A percentile compares a stretch with the other conserved stretches of the same genome.
Evolutionary conservation across 2,329 filamentous ascomycete genomes (phyloP).

Genomic region (Zymoseptoria pseudotritici): DNA sequence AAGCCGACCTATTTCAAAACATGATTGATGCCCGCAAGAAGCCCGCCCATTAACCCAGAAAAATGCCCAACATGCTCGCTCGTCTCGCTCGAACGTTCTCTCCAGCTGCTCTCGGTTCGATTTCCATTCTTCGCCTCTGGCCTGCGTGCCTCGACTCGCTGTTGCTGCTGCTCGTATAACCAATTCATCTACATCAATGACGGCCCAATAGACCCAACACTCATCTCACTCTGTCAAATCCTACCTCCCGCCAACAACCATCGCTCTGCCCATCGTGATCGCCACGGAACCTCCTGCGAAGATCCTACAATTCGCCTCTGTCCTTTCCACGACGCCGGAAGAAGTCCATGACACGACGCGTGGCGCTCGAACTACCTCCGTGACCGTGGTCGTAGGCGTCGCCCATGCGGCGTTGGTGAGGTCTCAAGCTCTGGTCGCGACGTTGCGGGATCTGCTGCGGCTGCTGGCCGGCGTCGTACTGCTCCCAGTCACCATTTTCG

Average conservation of each 20-base stretch:
- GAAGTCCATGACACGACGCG: slow-evolving; percentile 95
- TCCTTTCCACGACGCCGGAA: slow-evolving; percentile 80
- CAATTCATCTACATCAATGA: background rate
- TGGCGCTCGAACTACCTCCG: slow-evolving; percentile 76
- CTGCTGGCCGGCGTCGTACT: slow-evolving; percentile 30
- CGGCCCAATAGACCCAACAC: background rate
- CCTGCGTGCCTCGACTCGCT: background rate
- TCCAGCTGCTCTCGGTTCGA: background rate
- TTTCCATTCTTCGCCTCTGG: background rate
- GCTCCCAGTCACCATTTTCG: slow-evolving; percentile 19
- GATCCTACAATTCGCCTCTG: background rate
- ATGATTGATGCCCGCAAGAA: background rate
- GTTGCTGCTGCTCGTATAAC: background rate
- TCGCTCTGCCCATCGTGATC: background rate
- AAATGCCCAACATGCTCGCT: background rate
- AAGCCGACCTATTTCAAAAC: background rate
- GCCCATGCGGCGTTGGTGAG: slow-evolving; percentile 76
- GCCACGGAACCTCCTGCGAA: background rate
- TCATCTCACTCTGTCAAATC: background rate
- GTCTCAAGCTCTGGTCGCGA: slow-evolving; percentile 46
- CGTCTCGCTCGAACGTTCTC: background rate
- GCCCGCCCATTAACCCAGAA: background rate
- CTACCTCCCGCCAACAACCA: background rate
- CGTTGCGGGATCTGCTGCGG: slow-evolving; percentile 33
- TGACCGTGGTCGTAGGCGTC: slow-evolving; percentile 79